phyloP scores from a whole-genome alignment of 345 rosid species.

The Salix dunnii region DNA sequence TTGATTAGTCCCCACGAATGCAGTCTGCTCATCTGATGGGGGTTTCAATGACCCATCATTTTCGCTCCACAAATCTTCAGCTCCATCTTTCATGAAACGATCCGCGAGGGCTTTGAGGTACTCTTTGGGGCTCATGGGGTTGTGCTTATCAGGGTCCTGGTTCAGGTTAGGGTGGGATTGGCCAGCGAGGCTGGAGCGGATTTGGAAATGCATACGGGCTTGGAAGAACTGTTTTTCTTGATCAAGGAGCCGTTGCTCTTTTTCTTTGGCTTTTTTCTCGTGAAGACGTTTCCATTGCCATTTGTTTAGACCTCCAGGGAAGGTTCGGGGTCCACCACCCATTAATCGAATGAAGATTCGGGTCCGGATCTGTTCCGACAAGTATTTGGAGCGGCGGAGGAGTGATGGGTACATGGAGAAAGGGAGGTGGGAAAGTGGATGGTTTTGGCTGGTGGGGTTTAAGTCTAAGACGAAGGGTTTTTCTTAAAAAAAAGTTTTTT shows the following conservation, averaged over 20 bases:
- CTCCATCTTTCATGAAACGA: constrained; percentile 83
- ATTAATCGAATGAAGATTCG: constrained; percentile 50
- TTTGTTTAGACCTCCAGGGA: constrained; percentile 90
- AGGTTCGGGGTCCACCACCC: constrained; percentile 98
- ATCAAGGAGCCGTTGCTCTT: constrained; percentile 74
- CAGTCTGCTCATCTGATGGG: constrained; percentile 25
- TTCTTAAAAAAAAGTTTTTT: too few species aligned
- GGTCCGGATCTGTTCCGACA: constrained; percentile 18
- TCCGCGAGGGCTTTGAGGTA: constrained; percentile 78
- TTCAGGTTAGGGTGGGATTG: constrained; percentile 16
- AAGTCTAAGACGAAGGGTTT: neutral
- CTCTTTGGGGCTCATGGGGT: constrained; percentile 54
- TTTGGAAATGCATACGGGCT: constrained; percentile 67
- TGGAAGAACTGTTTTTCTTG: constrained; percentile 93
- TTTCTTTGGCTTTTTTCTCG: constrained; percentile 88
- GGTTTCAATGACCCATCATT: constrained; percentile 64
- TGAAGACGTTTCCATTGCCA: constrained; percentile 99
- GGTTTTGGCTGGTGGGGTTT: constrained; percentile 4
- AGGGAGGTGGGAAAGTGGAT: neutral
- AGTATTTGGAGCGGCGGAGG: constrained; percentile 20
- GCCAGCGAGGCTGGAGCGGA: constrained; percentile 51
- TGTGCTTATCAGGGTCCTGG: constrained; percentile 18
- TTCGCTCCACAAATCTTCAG: constrained; percentile 90
- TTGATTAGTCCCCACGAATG: constrained; percentile 11
- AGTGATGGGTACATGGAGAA: constrained; percentile 5